Evolutionary conservation across 345 rosid genomes (phyloP).

Genomic region (Cardamine occulta): DNA sequence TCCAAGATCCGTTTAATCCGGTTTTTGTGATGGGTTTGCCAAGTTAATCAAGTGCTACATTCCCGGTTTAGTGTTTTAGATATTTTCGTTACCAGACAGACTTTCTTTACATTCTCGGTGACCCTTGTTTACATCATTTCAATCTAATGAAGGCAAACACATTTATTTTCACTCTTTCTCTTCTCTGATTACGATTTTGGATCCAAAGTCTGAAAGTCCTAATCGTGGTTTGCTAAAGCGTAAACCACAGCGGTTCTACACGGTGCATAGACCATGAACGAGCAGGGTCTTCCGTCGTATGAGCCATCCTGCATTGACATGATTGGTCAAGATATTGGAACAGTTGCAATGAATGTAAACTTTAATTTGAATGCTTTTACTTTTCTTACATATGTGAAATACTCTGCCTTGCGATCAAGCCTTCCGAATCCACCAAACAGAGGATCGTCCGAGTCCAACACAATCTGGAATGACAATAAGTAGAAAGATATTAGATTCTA

Average conservation of each 20-base stretch:
- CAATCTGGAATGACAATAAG: conserved; percentile 52
- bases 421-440: conserved; percentile 80
- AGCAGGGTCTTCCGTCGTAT: conserved; percentile 67
- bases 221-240: conserved; percentile 61
- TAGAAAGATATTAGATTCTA: conserved; percentile 1
- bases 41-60: conserved; percentile 12
- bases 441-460: conserved; percentile 79
- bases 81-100: conserved; percentile 21
- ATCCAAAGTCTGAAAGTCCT: not conserved
- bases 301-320: conserved; percentile 69
- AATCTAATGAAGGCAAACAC: not conserved
- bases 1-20: not conserved
- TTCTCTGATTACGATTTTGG: conserved; percentile 21
- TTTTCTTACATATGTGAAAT: conserved; percentile 73
- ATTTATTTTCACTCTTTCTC: not conserved
- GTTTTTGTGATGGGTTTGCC: not conserved
- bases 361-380: conserved; percentile 6
- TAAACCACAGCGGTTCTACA: conserved; percentile 85
- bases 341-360: not conserved
- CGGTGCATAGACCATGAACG: conserved; percentile 86
- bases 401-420: conserved; percentile 64
- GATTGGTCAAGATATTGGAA: conserved; percentile 20
- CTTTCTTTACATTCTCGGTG: not conserved
- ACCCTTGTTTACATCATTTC: conserved; percentile 18
- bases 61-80: conserved; percentile 12